Percentiles rank a stretch among this genome's conserved stretches.
Conservation (phyloP, 305 asterid genomes). For the Solanum chacoense region DNA sequence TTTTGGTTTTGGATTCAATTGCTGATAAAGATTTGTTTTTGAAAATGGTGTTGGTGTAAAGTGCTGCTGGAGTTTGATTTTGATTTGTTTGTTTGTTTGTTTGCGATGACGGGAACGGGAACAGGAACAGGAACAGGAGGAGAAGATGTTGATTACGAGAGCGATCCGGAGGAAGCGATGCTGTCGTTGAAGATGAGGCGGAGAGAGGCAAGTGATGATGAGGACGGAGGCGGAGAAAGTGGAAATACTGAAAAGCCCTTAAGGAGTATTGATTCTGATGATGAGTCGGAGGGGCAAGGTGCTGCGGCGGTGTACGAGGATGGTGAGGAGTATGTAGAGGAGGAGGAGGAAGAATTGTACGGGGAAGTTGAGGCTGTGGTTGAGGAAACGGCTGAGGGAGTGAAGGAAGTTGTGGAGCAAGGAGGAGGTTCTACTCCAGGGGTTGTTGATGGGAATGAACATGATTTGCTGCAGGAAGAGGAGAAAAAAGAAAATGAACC, state of each 20-base stretch:
- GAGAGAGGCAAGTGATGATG: slow-evolving; percentile 90
- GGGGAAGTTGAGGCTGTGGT: slow-evolving; percentile 22
- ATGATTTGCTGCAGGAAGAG: slow-evolving; percentile 24
- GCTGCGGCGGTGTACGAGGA: slow-evolving; percentile 61
- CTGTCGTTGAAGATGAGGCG: slow-evolving; percentile 78
- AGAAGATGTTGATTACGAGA: slow-evolving; percentile 76
- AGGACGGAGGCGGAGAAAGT: slow-evolving; percentile 20
- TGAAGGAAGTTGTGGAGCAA: slow-evolving; percentile 3
- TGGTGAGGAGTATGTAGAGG: background rate
- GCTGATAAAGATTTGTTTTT: background rate
- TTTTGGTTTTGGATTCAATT: background rate
- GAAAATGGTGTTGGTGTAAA: background rate
- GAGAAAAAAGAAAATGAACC: slow-evolving; percentile 78
- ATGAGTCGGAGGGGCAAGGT: slow-evolving; percentile 63
- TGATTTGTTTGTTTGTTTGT: background rate
- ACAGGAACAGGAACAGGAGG: slow-evolving; percentile 18
- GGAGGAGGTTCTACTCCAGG: background rate
- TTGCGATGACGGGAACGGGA: slow-evolving; percentile 34
- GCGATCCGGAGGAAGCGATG: slow-evolving; percentile 97
- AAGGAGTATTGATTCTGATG: slow-evolving; percentile 54
- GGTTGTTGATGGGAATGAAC: slow-evolving; percentile 14
- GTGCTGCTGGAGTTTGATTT: background rate
- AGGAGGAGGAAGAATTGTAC: slow-evolving; percentile 15
- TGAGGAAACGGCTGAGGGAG: slow-evolving; percentile 7
- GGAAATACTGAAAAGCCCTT: slow-evolving; percentile 24